Percentiles rank a stretch among this genome's conserved stretches.
These are phyloP conservation scores for Ocimum tenuiflorum DNA, from an alignment of 257 asterid genomes.

Conservation along the genomic window DNA sequence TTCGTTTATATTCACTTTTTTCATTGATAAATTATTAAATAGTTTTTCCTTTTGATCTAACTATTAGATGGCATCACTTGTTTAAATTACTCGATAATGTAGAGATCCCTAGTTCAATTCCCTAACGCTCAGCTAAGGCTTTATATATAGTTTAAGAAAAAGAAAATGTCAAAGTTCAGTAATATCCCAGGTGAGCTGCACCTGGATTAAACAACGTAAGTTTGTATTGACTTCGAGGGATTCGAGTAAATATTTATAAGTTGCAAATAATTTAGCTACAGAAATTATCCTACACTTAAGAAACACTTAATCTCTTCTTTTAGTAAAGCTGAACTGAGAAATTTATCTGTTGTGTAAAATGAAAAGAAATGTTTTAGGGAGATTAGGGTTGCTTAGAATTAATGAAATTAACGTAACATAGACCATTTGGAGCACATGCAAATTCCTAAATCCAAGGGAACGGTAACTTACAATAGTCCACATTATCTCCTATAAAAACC, in stretches of 20 bases:
- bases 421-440: slow-evolving; percentile 18
- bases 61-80: too few relatives aligned
- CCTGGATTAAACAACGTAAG: not conserved
- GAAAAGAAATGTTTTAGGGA: not conserved
- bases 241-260: not conserved
- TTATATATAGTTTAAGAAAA: too few relatives aligned
- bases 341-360: not conserved
- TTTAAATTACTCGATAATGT: too few relatives aligned
- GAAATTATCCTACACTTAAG: slow-evolving; percentile 25
- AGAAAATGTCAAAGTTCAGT: not conserved
- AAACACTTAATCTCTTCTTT: slow-evolving; percentile 23
- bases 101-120: too few relatives aligned
- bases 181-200: not conserved
- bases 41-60: too few relatives aligned
- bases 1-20: too few relatives aligned
- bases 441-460: slow-evolving; percentile 15
- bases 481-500: slow-evolving; percentile 25
- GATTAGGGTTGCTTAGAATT: not conserved
- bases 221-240: too few relatives aligned
- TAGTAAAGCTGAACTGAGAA: not conserved
- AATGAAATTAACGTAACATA: not conserved
- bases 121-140: too few relatives aligned
- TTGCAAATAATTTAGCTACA: not conserved
- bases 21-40: too few relatives aligned
- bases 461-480: not conserved